These are phyloP conservation scores for Rutstroemia sp. DNA, from an alignment of 2,329 filamentous ascomycete genomes.

Conservation along the genomic window DNA sequence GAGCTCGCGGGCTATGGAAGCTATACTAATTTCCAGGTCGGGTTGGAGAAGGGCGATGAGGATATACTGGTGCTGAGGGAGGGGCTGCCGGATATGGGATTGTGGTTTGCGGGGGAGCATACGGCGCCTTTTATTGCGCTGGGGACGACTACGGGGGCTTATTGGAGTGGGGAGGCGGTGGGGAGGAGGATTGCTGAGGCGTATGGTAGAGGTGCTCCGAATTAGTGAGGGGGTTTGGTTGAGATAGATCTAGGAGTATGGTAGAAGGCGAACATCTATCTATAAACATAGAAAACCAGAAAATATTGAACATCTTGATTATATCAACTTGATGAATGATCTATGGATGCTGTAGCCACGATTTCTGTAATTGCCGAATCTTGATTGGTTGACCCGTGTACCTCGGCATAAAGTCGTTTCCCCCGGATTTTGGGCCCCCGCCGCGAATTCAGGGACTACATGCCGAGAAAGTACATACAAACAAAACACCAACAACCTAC, in stretches of 20 bases:
- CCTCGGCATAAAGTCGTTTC: not conserved
- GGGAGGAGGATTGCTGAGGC: conserved; percentile 54
- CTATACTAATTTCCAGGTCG: conserved; percentile 63
- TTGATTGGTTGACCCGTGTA: not conserved
- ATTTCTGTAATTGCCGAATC: not conserved
- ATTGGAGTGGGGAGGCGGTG: conserved; percentile 72
- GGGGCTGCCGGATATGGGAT: conserved; percentile 12
- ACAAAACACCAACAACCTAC: too few species aligned
- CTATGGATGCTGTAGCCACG: too few species aligned
- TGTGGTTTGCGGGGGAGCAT: conserved; percentile 67
- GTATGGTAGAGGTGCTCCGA: conserved; percentile 34
- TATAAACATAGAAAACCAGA: too few species aligned
- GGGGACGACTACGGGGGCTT: conserved; percentile 84
- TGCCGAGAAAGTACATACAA: not conserved
- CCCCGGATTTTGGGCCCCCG: not conserved
- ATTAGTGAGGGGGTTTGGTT: too few species aligned
- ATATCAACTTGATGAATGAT: too few species aligned
- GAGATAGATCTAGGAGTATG: too few species aligned
- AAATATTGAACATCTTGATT: too few species aligned
- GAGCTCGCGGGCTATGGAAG: conserved; percentile 58
- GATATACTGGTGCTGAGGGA: conserved; percentile 48
- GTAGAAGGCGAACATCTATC: too few species aligned
- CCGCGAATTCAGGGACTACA: not conserved
- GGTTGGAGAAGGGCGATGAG: conserved; percentile 46
- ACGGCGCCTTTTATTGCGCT: conserved; percentile 84